Base-by-base conservation (phyloP, 73 alveolate genomes). In the Blepharisma stoltei region DNA sequence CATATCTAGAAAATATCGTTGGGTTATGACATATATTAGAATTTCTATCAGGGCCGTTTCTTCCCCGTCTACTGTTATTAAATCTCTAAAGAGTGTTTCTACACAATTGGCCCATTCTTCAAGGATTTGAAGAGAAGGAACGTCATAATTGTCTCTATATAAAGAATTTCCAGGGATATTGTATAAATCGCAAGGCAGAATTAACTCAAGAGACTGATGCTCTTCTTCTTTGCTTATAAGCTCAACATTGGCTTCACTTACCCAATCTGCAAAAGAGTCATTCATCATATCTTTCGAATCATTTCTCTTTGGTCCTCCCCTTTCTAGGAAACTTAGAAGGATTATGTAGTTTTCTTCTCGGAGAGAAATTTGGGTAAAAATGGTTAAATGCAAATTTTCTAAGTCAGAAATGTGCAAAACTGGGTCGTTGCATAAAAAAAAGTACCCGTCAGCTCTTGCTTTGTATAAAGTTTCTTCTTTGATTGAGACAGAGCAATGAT, bases 21-120 rank as follows among this genome's bases (percentile, higher is more conserved):
- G 83, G 23, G 88, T 46, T 11, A 80, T 81, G 43, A 80, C 78
- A 54, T 55, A 75, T 0, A 81, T 41, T 45, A 76, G 68, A 7
- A 85, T 84, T 70, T 89, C 95, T 23, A 85, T 73, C 46, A 85
- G 82, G 41, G 78, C 91, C 7, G 80, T 55, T 50, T 89, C 92
- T 18, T 77, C 50, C 7, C 95, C 95, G 5, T 79, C 60, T n/a
- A 81, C 83, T 9, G 92, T 54, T 50, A 23, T 84, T 8, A 89
- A 89, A 55, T 85, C 93, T 44, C 81, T 89, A 9, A 89, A 70
- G 6, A 83, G 77, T 7, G 77, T 43, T 60, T 80, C 93, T 2
- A 89, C 38, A 52, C 80, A 66, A 49, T 84, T 85, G 7, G 81
- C 77, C 89, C 89, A 85, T 48, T 81, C 88, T 32, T 85, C 85